phyloP scores from a whole-genome alignment of 2,329 filamentous ascomycete species.

The Fusarium avenaceum region DNA sequence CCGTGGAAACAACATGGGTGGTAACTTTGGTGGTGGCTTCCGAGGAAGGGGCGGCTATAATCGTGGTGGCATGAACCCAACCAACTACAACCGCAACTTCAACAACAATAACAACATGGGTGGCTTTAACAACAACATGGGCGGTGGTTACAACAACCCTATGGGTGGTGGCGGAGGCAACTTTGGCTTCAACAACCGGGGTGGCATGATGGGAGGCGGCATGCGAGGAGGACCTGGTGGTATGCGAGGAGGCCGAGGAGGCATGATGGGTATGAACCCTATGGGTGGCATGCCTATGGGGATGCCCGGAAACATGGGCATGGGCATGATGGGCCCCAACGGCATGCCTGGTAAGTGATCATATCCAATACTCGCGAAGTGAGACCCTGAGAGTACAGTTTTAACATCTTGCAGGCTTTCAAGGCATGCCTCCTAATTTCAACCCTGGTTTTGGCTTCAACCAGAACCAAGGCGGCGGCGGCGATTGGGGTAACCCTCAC shows the following conservation, averaged over 20 bases:
- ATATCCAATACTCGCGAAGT: neutral
- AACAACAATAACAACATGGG: constrained; percentile 61
- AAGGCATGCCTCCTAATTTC: constrained; percentile 77
- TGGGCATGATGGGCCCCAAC: constrained; percentile 67
- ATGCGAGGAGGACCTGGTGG: constrained; percentile 65
- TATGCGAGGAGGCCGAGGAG: constrained; percentile 63
- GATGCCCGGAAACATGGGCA: constrained; percentile 71
- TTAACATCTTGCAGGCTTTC: constrained; percentile 67
- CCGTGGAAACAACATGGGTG: constrained; percentile 54
- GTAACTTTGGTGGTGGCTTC: constrained; percentile 67
- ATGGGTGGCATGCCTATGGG: constrained; percentile 66
- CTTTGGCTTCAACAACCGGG: constrained; percentile 63
- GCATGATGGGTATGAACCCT: constrained; percentile 64
- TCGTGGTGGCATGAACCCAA: constrained; percentile 62
- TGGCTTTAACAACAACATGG: constrained; percentile 59
- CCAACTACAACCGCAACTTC: constrained; percentile 61
- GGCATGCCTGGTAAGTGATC: constrained; percentile 55
- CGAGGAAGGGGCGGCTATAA: constrained; percentile 65
- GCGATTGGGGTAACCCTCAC: constrained; percentile 83
- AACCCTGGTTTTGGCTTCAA: constrained; percentile 78
- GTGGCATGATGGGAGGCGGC: constrained; percentile 61
- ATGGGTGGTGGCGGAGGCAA: constrained; percentile 68
- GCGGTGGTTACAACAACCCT: constrained; percentile 63
- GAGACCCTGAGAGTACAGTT: neutral
- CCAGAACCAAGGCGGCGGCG: constrained; percentile 60